phyloP scores from a whole-genome alignment of 75 land plant genomes.

The Pinus taeda region DNA sequence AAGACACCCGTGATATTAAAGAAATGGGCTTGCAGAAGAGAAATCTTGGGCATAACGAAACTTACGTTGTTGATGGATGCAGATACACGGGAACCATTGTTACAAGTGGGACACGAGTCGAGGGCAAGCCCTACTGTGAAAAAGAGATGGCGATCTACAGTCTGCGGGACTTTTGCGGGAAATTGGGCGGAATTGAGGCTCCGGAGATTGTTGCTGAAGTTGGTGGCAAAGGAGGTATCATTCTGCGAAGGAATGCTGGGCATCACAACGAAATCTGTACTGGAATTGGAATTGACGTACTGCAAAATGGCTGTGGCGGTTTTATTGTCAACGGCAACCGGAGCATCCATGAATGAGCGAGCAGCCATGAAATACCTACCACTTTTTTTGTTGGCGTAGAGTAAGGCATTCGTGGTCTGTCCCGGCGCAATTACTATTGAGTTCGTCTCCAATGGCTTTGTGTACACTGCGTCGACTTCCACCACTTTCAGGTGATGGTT shows the following conservation, averaged over 20 bases:
- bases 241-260: constrained; percentile 46
- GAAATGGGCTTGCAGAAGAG: constrained; percentile 56
- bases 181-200: constrained; percentile 39
- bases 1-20: constrained; percentile 43
- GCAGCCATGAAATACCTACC: constrained; percentile 66
- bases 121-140: constrained; percentile 61
- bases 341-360: constrained; percentile 42
- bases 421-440: constrained; percentile 57
- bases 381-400: constrained; percentile 26
- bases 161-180: constrained; percentile 52
- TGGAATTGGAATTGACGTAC: constrained; percentile 35
- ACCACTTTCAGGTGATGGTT: constrained; percentile 67
- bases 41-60: constrained; percentile 52
- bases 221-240: constrained; percentile 37
- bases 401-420: constrained; percentile 61
- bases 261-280: constrained; percentile 25
- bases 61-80: constrained; percentile 68
- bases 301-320: constrained; percentile 61
- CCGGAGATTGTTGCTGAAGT: constrained; percentile 31
- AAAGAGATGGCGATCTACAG: constrained; percentile 53
- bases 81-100: constrained; percentile 35
- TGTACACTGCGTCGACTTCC: constrained; percentile 65
- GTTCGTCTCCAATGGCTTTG: constrained; percentile 54
- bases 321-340: constrained; percentile 49
- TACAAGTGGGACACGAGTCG: constrained; percentile 51